Percentiles rank a stretch among this genome's conserved stretches.
Evolutionary conservation across 1,284 basidiomycete genomes (phyloP).

Genomic region (Leccinum holopus): DNA sequence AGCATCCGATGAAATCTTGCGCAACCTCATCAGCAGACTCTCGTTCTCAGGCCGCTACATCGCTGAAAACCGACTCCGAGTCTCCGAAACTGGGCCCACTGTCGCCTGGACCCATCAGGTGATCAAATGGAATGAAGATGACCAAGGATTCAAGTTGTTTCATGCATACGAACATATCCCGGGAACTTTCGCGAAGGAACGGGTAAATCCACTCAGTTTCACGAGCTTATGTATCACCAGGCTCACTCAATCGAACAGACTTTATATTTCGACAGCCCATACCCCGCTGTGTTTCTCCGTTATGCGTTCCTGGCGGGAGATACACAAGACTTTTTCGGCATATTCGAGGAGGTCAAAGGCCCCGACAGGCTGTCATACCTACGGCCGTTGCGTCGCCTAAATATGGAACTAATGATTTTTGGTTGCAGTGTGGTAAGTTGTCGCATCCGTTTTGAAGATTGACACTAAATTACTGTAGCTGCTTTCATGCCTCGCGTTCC

Average conservation of each 20-base stretch:
- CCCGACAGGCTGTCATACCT: not conserved
- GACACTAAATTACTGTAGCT: too few relatives aligned
- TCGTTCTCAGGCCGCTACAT: too few relatives aligned
- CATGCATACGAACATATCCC: not conserved
- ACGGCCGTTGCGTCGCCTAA: not conserved
- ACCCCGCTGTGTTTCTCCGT: not conserved
- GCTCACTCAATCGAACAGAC: not conserved
- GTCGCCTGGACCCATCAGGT: not conserved
- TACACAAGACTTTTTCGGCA: not conserved
- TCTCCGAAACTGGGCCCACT: not conserved
- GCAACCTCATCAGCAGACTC: not conserved
- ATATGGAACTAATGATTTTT: not conserved
- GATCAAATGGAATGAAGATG: not conserved
- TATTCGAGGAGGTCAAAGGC: not conserved
- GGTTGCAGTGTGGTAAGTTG: not conserved
- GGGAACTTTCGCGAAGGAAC: not conserved
- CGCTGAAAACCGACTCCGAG: not conserved
- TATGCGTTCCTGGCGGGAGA: not conserved
- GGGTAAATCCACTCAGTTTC: not conserved
- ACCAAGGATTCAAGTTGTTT: not conserved
- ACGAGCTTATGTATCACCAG: not conserved
- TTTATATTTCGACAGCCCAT: not conserved
- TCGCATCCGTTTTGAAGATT: too few relatives aligned
- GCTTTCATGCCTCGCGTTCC: too few relatives aligned
- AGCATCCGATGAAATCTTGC: not conserved